Percentiles rank a stretch among this genome's conserved stretches.
Evolutionary conservation across 2,329 filamentous ascomycete species (phyloP).

Genomic region (Apiospora pterosperma): DNA sequence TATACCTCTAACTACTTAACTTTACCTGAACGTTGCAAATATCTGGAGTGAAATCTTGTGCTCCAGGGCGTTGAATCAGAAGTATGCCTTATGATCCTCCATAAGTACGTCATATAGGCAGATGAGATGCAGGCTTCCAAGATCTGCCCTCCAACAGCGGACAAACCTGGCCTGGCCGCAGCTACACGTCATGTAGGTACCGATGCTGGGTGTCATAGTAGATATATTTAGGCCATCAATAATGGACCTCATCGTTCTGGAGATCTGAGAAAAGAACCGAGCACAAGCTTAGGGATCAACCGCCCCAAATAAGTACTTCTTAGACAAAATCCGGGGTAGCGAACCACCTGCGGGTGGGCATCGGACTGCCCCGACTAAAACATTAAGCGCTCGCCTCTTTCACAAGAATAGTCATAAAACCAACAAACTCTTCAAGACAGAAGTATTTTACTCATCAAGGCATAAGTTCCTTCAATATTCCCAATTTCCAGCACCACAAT

Average conservation of each 20-base stretch:
- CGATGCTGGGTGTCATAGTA: no score
- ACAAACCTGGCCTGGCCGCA: background rate
- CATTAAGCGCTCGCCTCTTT: background rate
- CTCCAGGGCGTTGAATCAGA: background rate
- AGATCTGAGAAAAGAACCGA: no score
- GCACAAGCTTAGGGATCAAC: background rate
- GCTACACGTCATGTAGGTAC: no score
- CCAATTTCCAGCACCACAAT: slow-evolving; percentile 7
- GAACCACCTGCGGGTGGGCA: background rate
- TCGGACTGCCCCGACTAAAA: background rate
- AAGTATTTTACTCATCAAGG: background rate
- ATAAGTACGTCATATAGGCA: background rate
- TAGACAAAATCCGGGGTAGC: background rate
- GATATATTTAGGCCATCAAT: no score
- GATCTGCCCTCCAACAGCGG: background rate
- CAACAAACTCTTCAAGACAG: background rate
- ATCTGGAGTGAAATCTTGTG: background rate
- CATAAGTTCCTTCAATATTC: background rate
- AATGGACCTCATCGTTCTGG: background rate
- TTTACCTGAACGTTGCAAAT: background rate
- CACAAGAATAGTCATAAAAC: background rate
- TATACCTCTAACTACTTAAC: no score
- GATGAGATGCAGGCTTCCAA: background rate
- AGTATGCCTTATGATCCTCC: background rate
- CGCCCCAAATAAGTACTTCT: background rate